Evolutionary conservation across 73 alveolate species (phyloP), one percentile per base, ranked within the genome.

Genomic region (Paramecium sonneborni): DNA sequence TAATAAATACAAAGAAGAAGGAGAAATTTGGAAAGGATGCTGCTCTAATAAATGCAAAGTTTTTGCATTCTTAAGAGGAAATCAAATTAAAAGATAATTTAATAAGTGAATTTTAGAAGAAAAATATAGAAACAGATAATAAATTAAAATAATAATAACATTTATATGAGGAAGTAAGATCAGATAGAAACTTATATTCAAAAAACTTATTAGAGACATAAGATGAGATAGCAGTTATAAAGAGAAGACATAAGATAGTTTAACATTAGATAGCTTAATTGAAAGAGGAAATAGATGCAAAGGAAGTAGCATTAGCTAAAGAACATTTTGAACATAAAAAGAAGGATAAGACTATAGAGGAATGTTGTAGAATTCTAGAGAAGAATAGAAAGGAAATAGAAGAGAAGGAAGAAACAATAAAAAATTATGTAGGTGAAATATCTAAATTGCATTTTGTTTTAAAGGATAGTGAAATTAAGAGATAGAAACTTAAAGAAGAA

Each of bases 141-240:
- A 97, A 97, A 85, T 95, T 97, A 84, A 97, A 97, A 90, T 96
- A 95, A 95, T 98, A 98, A 95, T 97, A 97, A 95, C 98, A 98
- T 92, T 97, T 98, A 72, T 98, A 98, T 93, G 99, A 98, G 95
- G 99, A 99, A 18, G 99, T 98, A 62, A 96, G 99, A 62, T 95
- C 99, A 46, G 99, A 98, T 85, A 96, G 99, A 93, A 98, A 98
- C 91, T 95, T 98, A 26, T 98, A 98, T 95, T 98, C 99, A 14
- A 98, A 98, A 97, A 98, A 98, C 93, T 94, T 98, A 89, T 95
- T 98, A 26, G 99, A 98, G 85, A 94, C 95, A 30, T 95, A 97
- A 48, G 99, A 97, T 79, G 99, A 96, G 72, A 97, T 97, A 41
- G 98, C 97, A 3, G 99, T 95, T 70, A 94, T 96, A 6, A 95